Conservation (phyloP, 2,329 filamentous ascomycete genomes). For the Meredithiella fracta region DNA sequence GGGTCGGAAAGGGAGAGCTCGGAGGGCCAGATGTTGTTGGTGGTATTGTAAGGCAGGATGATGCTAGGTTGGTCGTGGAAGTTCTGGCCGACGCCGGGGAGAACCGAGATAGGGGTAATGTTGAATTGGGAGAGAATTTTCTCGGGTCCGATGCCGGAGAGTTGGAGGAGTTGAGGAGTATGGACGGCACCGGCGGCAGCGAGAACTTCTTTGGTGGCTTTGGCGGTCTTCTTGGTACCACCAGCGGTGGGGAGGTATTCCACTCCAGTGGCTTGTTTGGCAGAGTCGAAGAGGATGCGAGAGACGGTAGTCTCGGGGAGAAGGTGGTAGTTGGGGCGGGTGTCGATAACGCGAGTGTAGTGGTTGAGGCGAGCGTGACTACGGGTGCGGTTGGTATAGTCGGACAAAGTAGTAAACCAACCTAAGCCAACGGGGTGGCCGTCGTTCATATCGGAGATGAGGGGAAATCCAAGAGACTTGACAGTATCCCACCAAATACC, state of each 20-base stretch:
- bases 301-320: constrained; percentile 39
- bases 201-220: constrained; percentile 24
- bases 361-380: constrained; percentile 20
- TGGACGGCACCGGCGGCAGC: constrained; percentile 26
- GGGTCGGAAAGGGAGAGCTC: constrained; percentile 16
- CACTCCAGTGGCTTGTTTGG: constrained; percentile 39
- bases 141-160: constrained; percentile 31
- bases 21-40: constrained; percentile 19
- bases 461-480: constrained; percentile 38
- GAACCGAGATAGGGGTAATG: constrained; percentile 27
- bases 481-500: constrained; percentile 32
- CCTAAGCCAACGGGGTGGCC: constrained; percentile 17
- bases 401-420: constrained; percentile 19
- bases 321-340: constrained; percentile 42
- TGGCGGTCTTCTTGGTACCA: constrained; percentile 1
- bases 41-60: constrained; percentile 17
- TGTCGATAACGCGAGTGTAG: constrained; percentile 19
- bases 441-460: constrained; percentile 25
- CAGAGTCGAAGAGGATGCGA: constrained; percentile 34
- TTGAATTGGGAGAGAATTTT: constrained; percentile 22
- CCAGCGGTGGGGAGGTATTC: constrained; percentile 33
- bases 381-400: constrained; percentile 20
- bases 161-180: constrained; percentile 30
- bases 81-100: constrained; percentile 33
- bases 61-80: constrained; percentile 26